Evolutionary conservation across 176 grass and related monocot species (phyloP).

Genomic region (Pharus latifolius): DNA sequence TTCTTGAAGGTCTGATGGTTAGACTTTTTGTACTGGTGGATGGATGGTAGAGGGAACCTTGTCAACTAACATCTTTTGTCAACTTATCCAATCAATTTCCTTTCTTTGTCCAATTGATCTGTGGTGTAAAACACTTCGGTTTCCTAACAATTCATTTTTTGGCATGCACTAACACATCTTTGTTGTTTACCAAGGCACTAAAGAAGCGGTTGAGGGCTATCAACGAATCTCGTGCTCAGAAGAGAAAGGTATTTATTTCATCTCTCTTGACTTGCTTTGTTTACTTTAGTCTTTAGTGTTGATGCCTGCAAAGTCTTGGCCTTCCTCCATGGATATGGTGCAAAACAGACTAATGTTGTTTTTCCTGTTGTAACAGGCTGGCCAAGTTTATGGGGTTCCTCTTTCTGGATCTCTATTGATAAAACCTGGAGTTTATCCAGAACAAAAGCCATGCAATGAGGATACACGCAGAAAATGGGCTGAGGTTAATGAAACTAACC

Average conservation of each 20-base stretch:
- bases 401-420: conserved; percentile 81
- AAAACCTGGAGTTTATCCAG: conserved; percentile 80
- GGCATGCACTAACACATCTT: conserved; percentile 15
- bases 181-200: conserved; percentile 42
- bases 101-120: background rate
- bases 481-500: conserved; percentile 47
- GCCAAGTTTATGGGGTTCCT: conserved; percentile 99
- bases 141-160: no score
- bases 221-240: conserved; percentile 94
- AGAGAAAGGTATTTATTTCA: conserved; percentile 71
- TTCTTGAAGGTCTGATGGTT: background rate
- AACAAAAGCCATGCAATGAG: conserved; percentile 83
- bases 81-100: background rate
- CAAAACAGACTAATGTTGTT: background rate
- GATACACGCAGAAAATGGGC: conserved; percentile 86
- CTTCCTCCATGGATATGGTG: background rate
- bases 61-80: background rate
- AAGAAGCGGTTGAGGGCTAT: conserved; percentile 87
- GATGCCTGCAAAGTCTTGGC: conserved; percentile 17
- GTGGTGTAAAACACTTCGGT: no score
- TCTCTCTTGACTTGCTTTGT: conserved; percentile 1
- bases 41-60: background rate
- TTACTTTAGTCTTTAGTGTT: conserved; percentile 4
- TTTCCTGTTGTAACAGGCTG: conserved; percentile 57
- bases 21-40: background rate